Evolutionary conservation across 2,329 filamentous ascomycete genomes (phyloP).

Genomic region (Arthrobotrys pseudoclavata): DNA sequence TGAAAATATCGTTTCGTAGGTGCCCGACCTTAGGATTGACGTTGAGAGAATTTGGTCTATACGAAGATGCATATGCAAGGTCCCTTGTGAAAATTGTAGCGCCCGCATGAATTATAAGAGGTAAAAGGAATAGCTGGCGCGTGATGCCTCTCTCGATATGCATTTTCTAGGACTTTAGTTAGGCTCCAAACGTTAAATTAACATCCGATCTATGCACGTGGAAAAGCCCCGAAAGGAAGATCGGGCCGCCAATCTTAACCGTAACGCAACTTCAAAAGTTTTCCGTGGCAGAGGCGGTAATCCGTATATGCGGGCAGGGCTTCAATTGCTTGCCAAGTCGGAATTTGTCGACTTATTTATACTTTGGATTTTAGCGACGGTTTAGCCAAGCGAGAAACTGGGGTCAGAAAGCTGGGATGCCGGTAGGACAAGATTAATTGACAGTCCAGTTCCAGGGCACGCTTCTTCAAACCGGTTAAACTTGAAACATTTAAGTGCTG

Average conservation of each 20-base stretch:
- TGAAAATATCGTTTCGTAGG: slow-evolving; percentile 20
- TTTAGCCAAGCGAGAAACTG: slow-evolving; percentile 30
- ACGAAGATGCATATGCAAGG: not conserved
- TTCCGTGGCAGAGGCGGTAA: not conserved
- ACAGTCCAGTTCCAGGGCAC: slow-evolving; percentile 15
- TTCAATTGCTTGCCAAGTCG: slow-evolving; percentile 36
- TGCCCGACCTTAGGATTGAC: slow-evolving; percentile 1
- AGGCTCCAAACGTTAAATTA: slow-evolving; percentile 21
- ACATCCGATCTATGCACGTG: slow-evolving; percentile 12
- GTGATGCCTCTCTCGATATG: slow-evolving; percentile 2
- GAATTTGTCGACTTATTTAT: slow-evolving; percentile 5
- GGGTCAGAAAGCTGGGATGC: not conserved
- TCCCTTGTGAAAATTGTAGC: not conserved
- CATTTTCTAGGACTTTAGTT: not conserved
- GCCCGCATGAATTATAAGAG: slow-evolving; percentile 14
- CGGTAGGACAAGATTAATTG: slow-evolving; percentile 12
- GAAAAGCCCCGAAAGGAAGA: slow-evolving; percentile 15
- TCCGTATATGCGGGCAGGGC: slow-evolving; percentile 19
- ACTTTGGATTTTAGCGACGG: slow-evolving; percentile 7
- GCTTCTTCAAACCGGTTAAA: slow-evolving; percentile 31
- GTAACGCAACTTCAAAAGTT: slow-evolving; percentile 18
- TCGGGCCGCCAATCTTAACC: slow-evolving; percentile 45
- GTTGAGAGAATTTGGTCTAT: slow-evolving; percentile 37
- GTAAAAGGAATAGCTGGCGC: slow-evolving; percentile 5
- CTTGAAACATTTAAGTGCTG: slow-evolving; percentile 14